Base-by-base conservation (phyloP, 352 stramenopile genomes). In the Phytopythium ostracodes region DNA sequence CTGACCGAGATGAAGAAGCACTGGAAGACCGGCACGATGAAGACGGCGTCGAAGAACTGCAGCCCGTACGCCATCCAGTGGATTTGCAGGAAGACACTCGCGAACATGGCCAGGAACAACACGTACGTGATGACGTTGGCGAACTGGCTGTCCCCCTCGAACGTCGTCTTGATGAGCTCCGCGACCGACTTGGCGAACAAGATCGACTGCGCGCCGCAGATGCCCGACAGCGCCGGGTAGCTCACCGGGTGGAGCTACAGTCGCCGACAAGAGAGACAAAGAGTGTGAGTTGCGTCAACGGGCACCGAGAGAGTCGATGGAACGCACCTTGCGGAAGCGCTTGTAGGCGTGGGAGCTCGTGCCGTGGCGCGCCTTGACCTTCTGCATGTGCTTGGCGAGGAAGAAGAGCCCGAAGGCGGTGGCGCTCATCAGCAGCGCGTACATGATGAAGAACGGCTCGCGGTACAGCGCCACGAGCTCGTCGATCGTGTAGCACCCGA, bases 1-100 rank as follows among this genome's bases (percentile, higher is more conserved):
- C 81, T 91, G n/a, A 93, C 82, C 5, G 91, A 94, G 51, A 93
- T 97, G 72, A 95, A 96, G 67, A 96, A 96, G 56, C 91, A 95
- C 70, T 92, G 82, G 63, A 95, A 93, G 3, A 92, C 77, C 0
- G 87, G 87, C 14, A 96, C 82, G 35, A 97, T 71, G 38, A 97
- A 91, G 11, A 93, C 84, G 2, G 88, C 89, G 67, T 96, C 89
- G 47, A 96, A 96, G 14, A 73, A 72, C 55, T 91, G 75, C 20
- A 97, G 73, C 0, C 87, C 88, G 25, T 83, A 66, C 8, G 91
- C 91, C 35, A 97, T 88, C 78, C 88, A 91, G 56, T 96, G 80
- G 36, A 97, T 90, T 77, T 92, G 92, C 62, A 96, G 75, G 55
- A 94, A 90, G 22, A 94, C 88, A 24, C 84, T 93, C 5, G 59